phyloP scores from a whole-genome alignment of 2,329 filamentous ascomycete genomes.

The Fusarium floridanum region DNA sequence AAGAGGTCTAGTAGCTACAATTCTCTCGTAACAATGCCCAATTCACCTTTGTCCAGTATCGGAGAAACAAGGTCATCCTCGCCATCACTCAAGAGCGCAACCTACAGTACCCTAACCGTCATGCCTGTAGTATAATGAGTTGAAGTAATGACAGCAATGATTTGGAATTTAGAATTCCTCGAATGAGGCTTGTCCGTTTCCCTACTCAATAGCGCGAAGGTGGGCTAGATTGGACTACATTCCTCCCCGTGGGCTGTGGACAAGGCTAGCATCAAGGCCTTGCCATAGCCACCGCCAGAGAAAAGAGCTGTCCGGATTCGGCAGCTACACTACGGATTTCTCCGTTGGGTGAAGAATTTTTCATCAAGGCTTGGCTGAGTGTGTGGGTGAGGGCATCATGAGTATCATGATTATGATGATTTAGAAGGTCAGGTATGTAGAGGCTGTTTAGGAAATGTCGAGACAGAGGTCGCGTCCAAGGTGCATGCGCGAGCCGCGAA shows the following conservation, averaged over 20 bases:
- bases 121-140: neutral
- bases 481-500: neutral
- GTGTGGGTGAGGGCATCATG: neutral
- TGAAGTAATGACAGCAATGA: neutral
- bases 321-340: neutral
- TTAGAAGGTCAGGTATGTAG: neutral
- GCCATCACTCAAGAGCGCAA: neutral
- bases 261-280: neutral
- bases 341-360: neutral
- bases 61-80: neutral
- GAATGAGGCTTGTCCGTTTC: neutral
- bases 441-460: neutral
- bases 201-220: neutral
- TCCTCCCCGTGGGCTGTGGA: neutral
- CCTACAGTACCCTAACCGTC: neutral
- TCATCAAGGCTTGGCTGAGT: neutral
- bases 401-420: neutral
- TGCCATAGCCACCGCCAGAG: neutral
- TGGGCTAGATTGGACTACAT: neutral
- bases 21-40: neutral
- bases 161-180: neutral
- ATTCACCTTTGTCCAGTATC: neutral
- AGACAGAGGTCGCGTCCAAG: neutral
- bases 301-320: neutral
- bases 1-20: too few species aligned